These are phyloP conservation scores for Casuarina glauca DNA, from an alignment of 306 rosid species.

Conservation along the genomic window DNA sequence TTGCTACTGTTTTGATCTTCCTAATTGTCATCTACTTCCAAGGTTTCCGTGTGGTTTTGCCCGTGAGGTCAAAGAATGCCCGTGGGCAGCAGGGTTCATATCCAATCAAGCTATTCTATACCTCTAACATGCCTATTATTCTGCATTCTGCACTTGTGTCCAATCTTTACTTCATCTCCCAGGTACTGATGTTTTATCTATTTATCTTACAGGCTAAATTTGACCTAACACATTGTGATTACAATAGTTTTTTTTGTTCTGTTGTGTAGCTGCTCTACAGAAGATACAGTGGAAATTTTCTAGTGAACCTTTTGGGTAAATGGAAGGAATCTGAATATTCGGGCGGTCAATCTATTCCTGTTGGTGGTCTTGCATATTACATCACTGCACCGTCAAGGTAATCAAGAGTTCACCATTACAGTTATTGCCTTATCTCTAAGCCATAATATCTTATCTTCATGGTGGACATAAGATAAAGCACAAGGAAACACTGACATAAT, in stretches of 20 bases:
- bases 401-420: constrained; percentile 11
- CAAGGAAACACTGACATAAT: neutral
- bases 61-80: constrained; percentile 93
- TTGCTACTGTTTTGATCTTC: constrained; percentile 83
- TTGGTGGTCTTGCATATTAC: constrained; percentile 92
- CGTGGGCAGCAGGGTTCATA: constrained; percentile 97
- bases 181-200: constrained; percentile 53
- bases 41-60: constrained; percentile 96
- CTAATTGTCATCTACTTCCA: constrained; percentile 88
- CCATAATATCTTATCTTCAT: neutral
- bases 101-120: constrained; percentile 90
- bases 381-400: constrained; percentile 94
- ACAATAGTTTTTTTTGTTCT: constrained; percentile 9
- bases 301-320: constrained; percentile 83
- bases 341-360: constrained; percentile 82
- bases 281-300: constrained; percentile 78
- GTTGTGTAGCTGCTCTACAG: constrained; percentile 73
- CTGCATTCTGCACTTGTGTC: constrained; percentile 95
- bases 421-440: neutral
- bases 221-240: constrained; percentile 16
- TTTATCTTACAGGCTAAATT: neutral
- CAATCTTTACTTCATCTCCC: constrained; percentile 91
- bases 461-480: neutral
- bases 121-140: constrained; percentile 98
- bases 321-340: constrained; percentile 98